Conservation (phyloP, 768 basidiomycete species). For the Russula earlei region DNA sequence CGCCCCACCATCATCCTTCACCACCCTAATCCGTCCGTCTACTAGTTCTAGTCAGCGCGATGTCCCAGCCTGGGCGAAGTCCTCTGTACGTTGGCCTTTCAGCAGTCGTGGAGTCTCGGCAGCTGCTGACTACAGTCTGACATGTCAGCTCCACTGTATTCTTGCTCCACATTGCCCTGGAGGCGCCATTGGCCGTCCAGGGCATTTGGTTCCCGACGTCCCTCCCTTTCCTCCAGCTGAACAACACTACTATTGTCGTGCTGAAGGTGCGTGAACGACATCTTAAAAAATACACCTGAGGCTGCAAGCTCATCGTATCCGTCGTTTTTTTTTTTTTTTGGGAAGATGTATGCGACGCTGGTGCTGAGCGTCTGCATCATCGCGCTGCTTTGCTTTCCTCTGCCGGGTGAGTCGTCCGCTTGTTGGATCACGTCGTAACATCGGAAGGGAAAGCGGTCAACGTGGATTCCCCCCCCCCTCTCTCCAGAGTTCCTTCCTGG, state of each 20-base stretch:
- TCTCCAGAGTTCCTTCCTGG: slow-evolving; percentile 68
- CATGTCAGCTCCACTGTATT: slow-evolving; percentile 54
- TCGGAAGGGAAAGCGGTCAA: background rate
- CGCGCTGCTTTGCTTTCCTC: slow-evolving; percentile 51
- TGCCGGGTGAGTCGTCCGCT: slow-evolving; percentile 53
- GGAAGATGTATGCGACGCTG: slow-evolving; percentile 61
- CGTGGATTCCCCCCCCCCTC: background rate
- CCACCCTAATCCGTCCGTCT: background rate
- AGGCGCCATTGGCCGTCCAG: slow-evolving; percentile 69
- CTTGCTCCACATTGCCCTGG: slow-evolving; percentile 70
- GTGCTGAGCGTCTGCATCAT: slow-evolving; percentile 51
- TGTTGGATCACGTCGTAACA: background rate
- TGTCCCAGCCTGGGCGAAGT: slow-evolving; percentile 22
- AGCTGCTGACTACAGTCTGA: background rate
- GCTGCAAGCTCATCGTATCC: too few species aligned
- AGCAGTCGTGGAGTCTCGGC: background rate
- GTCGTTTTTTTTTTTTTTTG: too few species aligned
- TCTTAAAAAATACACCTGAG: too few species aligned
- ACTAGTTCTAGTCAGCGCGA: background rate
- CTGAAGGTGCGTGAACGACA: slow-evolving; percentile 47
- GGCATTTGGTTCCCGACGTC: slow-evolving; percentile 53
- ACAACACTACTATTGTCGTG: slow-evolving; percentile 70
- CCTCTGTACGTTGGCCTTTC: slow-evolving; percentile 13
- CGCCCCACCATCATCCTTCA: too few species aligned
- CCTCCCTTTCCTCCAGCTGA: slow-evolving; percentile 71